Conservation (phyloP, 129 eudicot genomes). For the Scalesia atractyloides region DNA sequence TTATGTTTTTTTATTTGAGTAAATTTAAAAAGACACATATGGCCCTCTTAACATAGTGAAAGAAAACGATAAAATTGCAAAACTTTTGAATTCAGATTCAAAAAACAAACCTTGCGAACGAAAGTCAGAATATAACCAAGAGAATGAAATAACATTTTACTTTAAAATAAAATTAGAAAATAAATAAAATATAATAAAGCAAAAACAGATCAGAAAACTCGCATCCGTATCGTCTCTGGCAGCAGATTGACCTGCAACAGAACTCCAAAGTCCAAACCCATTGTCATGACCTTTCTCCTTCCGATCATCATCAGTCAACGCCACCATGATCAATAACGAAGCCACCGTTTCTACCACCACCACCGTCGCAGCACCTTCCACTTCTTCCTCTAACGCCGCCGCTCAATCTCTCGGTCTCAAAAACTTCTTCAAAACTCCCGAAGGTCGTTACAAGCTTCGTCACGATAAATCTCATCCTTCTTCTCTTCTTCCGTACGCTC, state of each 20-base stretch:
- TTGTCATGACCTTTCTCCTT: constrained; percentile 33
- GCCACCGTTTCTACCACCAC: constrained; percentile 8
- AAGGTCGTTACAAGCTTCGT: constrained; percentile 75
- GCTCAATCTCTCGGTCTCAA: constrained; percentile 55
- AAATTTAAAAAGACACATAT: no score
- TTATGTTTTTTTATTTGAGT: no score
- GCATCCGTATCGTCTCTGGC: constrained; percentile 26
- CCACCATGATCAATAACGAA: constrained; percentile 36
- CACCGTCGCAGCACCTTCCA: constrained; percentile 23
- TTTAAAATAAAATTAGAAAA: no score
- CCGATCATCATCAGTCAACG: constrained; percentile 33
- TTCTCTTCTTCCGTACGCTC: constrained; percentile 65
- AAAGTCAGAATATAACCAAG: no score
- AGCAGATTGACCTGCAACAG: constrained; percentile 33
- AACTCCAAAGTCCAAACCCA: constrained; percentile 42
- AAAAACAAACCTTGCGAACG: no score
- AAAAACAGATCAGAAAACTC: constrained; percentile 7
- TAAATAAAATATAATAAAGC: no score
- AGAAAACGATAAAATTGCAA: no score
- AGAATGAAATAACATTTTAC: no score
- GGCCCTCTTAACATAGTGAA: no score
- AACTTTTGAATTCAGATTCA: no score
- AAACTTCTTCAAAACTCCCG: constrained; percentile 86
- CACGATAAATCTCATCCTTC: constrained; percentile 74
- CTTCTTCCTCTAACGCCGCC: constrained; percentile 32